Evolutionary conservation across 768 basidiomycete genomes (phyloP).

Genomic region (Serendipita sp.): DNA sequence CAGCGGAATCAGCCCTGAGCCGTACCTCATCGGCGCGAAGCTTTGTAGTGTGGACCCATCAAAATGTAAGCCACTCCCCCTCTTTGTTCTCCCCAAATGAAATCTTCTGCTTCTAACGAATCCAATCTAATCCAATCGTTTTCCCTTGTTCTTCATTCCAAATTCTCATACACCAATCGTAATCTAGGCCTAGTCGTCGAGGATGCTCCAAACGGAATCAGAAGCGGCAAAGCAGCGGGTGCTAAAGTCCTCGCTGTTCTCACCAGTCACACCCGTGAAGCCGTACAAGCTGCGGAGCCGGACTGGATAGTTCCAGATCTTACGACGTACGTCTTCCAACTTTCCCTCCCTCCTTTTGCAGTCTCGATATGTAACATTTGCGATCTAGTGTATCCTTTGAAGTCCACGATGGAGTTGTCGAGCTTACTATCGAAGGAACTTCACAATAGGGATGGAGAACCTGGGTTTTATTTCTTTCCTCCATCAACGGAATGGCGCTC

Average conservation of each 20-base stretch:
- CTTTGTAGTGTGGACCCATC: conserved; percentile 38
- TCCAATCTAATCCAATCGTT: too few relatives aligned
- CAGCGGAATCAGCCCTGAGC: conserved; percentile 56
- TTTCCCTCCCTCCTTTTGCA: not conserved
- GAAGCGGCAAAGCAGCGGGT: conserved; percentile 60
- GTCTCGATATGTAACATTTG: not conserved
- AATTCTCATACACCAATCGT: not conserved
- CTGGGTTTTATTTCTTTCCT: too few relatives aligned
- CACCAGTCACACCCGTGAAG: conserved; percentile 44
- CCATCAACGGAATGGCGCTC: too few relatives aligned
- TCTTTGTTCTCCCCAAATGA: too few relatives aligned
- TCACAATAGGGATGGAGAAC: not conserved
- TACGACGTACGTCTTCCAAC: conserved; percentile 32
- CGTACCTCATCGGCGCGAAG: conserved; percentile 65
- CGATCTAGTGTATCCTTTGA: not conserved
- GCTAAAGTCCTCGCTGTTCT: conserved; percentile 66
- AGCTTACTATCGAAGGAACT: not conserved
- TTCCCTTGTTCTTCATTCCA: too few relatives aligned
- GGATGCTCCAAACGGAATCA: conserved; percentile 75
- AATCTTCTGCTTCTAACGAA: too few relatives aligned
- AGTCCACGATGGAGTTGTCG: not conserved
- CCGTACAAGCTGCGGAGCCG: conserved; percentile 36
- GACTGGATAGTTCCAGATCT: conserved; percentile 59
- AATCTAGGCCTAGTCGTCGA: conserved; percentile 66
- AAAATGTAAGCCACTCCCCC: conserved; percentile 48